phyloP scores from a whole-genome alignment of 306 rosid genomes.

The Vigna reflexopilosa region DNA sequence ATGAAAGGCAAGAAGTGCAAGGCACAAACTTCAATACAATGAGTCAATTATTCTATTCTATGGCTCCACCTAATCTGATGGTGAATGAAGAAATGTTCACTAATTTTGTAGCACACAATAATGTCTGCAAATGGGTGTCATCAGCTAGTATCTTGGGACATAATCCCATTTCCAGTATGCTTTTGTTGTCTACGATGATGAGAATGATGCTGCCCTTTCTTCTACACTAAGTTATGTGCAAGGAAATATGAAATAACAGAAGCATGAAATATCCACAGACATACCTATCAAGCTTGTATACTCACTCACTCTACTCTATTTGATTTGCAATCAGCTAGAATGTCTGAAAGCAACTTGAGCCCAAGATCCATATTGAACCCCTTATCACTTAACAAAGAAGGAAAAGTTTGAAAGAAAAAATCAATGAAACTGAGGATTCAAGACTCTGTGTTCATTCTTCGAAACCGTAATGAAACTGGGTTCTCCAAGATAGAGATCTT shows the following conservation, averaged over 20 bases:
- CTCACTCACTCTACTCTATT: conserved; percentile 9
- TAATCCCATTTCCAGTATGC: conserved; percentile 12
- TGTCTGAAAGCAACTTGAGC: conserved; percentile 29
- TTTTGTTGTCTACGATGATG: conserved; percentile 1
- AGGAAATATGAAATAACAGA: background rate
- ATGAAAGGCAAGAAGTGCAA: background rate
- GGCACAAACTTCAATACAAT: background rate
- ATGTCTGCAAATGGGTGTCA: conserved; percentile 24
- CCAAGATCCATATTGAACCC: conserved; percentile 26
- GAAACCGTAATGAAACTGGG: conserved; percentile 55
- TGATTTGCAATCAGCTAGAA: conserved; percentile 23
- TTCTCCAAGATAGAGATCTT: conserved; percentile 68
- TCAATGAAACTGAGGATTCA: conserved; percentile 33
- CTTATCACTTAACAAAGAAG: conserved; percentile 10
- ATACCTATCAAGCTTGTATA: conserved; percentile 24
- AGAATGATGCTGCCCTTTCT: conserved; percentile 18
- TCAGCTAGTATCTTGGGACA: background rate
- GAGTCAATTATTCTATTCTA: background rate
- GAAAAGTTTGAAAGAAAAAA: background rate
- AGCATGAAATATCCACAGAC: conserved; percentile 38
- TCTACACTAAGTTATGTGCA: conserved; percentile 32
- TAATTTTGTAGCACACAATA: conserved; percentile 15
- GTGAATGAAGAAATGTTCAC: conserved; percentile 36
- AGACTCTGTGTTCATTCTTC: conserved; percentile 41
- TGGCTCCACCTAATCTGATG: conserved; percentile 8